Base-by-base conservation (phyloP, 371 early-diverging fungal genomes). In the Haplosporangium sp. region DNA sequence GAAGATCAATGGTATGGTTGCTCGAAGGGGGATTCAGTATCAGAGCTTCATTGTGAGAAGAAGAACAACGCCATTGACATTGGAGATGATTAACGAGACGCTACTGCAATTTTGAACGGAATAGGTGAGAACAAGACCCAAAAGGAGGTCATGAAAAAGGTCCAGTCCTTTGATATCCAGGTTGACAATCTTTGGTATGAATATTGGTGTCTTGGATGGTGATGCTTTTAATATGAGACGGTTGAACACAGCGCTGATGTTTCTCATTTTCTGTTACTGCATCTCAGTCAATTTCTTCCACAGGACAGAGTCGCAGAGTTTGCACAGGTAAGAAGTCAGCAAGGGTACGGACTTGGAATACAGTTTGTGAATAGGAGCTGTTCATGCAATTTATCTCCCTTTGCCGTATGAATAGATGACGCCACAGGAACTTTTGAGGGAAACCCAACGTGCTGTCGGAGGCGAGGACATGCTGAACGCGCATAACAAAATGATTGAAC, bases 141-240 rank as follows among this genome's bases (percentile, higher is more conserved):
- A 42, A 86, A 82, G 51, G 92, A 91, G 16, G 89, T 98, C 5
- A 71, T 87, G 56, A 81, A 81, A 11, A 81, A 84, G 12, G 86
- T 95, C 12, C 67, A 75, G 20, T 61, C 71, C 7, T 81, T 97
- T 59, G 87, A 92, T 59, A 93, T 98, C 54, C 98, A 98, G 73
- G 95, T 98, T n/a, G 95, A 96, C 80, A 98, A 97, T 71, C 84
- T 98, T 48, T 98, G 98, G 89, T 96, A 95, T 76, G 87, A 85
- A 60, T 58, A 89, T 1, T 2, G 23, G 29, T 29, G 29, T 29
- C 29, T 2, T 29, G 29, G 29, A 29, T 29, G 29, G 29, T 29
- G 29, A 4, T 4, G 29, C 29, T 29, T 29, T 29, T 29, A 29
- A 29, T 29, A 29, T 1, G 29, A 29, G 29, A 29, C 29, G 29